Evolutionary conservation across 345 rosid species (phyloP).

Genomic region (Arabis alpina): DNA sequence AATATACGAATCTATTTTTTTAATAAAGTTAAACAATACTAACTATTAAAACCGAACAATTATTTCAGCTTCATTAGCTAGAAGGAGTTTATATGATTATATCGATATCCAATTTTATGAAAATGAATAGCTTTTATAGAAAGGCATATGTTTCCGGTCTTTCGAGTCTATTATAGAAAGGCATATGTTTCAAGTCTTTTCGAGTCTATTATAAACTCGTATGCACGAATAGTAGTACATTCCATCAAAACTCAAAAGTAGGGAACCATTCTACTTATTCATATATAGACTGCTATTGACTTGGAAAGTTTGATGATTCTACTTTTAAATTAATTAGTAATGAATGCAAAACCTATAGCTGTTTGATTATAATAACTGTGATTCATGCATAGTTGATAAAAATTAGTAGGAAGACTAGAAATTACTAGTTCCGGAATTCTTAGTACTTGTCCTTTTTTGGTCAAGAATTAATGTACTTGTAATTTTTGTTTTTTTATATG

Average conservation of each 20-base stretch:
- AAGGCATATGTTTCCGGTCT: not conserved
- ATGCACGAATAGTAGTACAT: conserved; percentile 19
- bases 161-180: conserved; percentile 2
- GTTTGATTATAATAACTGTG: not conserved
- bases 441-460: not conserved
- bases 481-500: too few relatives aligned
- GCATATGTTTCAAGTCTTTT: conserved; percentile 4
- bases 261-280: conserved; percentile 10
- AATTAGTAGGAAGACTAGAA: not conserved
- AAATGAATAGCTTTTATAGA: conserved; percentile 14
- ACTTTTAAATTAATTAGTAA: not conserved
- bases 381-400: not conserved
- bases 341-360: not conserved
- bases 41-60: not conserved
- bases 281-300: conserved; percentile 21
- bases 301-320: conserved; percentile 3
- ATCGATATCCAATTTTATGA: not conserved
- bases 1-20: not conserved
- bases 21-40: not conserved
- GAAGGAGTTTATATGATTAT: too few relatives aligned
- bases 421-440: not conserved
- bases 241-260: conserved; percentile 18
- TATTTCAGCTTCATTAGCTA: not conserved
- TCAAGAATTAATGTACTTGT: not conserved
- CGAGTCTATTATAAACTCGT: conserved; percentile 9